These are phyloP conservation scores for Annulohypoxylon stygium DNA, from an alignment of 495 filamentous ascomycete species.

Conservation along the genomic window DNA sequence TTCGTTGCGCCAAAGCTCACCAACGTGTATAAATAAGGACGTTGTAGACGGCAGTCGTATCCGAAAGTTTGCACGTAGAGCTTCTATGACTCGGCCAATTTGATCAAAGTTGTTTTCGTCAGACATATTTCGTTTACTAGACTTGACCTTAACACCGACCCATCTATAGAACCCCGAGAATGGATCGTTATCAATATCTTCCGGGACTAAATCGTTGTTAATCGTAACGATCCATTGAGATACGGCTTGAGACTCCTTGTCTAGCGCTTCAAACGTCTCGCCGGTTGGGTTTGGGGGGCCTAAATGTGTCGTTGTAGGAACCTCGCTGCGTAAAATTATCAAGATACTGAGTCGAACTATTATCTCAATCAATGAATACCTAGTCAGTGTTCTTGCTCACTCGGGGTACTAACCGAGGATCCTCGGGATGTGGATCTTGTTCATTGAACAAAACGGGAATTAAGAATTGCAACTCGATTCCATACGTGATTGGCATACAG, in stretches of 20 bases:
- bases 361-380: no score
- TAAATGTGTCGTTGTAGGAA: constrained; percentile 27
- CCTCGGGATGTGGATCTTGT: constrained; percentile 12
- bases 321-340: not conserved
- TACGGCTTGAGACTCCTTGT: no score
- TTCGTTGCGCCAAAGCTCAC: not conserved
- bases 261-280: not conserved
- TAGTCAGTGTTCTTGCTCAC: no score
- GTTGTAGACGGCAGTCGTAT: constrained; percentile 22
- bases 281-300: constrained; percentile 23
- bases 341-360: not conserved
- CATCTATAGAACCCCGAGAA: not conserved
- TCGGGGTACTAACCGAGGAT: not conserved
- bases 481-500: constrained; percentile 19
- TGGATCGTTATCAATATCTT: not conserved
- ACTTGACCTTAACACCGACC: constrained; percentile 35
- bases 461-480: constrained; percentile 36
- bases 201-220: not conserved
- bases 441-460: constrained; percentile 6
- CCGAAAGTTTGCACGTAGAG: constrained; percentile 10
- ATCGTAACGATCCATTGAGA: constrained; percentile 27
- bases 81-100: not conserved
- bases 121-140: constrained; percentile 22
- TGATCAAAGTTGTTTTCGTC: constrained; percentile 25
- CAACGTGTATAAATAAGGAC: constrained; percentile 28